These are phyloP conservation scores for Erigeron canadensis DNA, from an alignment of 129 eudicot genomes.

Conservation along the genomic window DNA sequence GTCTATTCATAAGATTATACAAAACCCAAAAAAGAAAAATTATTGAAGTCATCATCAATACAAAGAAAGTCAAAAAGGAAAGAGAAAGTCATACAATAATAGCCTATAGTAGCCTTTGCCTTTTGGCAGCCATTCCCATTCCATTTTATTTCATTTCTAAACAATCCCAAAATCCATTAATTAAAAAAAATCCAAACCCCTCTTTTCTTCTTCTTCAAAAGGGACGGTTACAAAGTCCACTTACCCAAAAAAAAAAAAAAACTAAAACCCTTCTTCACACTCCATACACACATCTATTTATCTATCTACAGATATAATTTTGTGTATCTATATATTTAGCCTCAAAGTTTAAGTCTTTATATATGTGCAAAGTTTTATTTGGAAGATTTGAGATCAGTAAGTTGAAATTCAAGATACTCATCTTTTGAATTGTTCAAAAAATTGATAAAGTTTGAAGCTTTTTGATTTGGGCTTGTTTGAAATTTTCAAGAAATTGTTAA, in stretches of 20 bases:
- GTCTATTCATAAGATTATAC: slow-evolving; percentile 13
- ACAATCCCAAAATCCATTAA: slow-evolving; percentile 30
- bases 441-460: slow-evolving; percentile 13
- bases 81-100: slow-evolving; percentile 2
- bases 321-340: slow-evolving; percentile 1
- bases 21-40: slow-evolving; percentile 14
- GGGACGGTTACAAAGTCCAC: slow-evolving; percentile 33
- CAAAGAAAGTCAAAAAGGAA: slow-evolving; percentile 50
- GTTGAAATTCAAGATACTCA: slow-evolving; percentile 34
- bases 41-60: slow-evolving; percentile 29
- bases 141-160: slow-evolving; percentile 32
- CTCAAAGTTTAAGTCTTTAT: slow-evolving; percentile 22
- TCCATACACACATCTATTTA: slow-evolving; percentile 5
- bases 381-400: slow-evolving; percentile 49
- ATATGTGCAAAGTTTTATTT: slow-evolving; percentile 18
- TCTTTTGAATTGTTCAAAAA: slow-evolving; percentile 20
- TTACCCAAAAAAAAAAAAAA: not conserved
- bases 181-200: not conserved
- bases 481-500: slow-evolving; percentile 12
- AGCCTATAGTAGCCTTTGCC: slow-evolving; percentile 36
- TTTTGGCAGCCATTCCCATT: slow-evolving; percentile 32
- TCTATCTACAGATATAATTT: not conserved
- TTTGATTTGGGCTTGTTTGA: slow-evolving; percentile 25
- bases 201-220: slow-evolving; percentile 15
- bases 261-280: slow-evolving; percentile 37